These are phyloP conservation scores for Stemphylium lycopersici DNA, from an alignment of 2,329 filamentous ascomycete genomes.

Conservation along the genomic window DNA sequence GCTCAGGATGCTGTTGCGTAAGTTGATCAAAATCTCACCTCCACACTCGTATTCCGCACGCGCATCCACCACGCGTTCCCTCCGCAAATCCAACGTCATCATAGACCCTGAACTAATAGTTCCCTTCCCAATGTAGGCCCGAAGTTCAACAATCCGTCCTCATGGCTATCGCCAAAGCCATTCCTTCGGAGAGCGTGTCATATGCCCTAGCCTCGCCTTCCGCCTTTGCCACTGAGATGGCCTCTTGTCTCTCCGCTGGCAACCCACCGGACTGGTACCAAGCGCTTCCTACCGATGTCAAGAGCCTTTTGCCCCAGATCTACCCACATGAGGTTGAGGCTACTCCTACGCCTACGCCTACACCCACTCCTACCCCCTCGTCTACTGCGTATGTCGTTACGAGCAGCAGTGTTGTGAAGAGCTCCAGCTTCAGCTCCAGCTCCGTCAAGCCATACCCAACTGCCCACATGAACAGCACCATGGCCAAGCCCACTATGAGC, in stretches of 20 bases:
- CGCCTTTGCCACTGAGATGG: slow-evolving; percentile 51
- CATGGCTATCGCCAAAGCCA: slow-evolving; percentile 52
- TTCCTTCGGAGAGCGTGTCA: slow-evolving; percentile 50
- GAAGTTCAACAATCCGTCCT: slow-evolving; percentile 47
- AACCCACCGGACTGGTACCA: slow-evolving; percentile 54
- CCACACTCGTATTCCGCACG: neutral
- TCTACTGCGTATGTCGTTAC: slow-evolving; percentile 3
- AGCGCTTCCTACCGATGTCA: slow-evolving; percentile 53
- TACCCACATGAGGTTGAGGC: slow-evolving; percentile 35
- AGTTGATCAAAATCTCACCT: slow-evolving; percentile 9
- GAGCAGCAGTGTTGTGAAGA: slow-evolving; percentile 6
- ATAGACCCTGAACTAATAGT: slow-evolving; percentile 15
- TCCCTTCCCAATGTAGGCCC: slow-evolving; percentile 15
- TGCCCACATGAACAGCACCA: slow-evolving; percentile 5
- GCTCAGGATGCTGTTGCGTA: slow-evolving; percentile 36
- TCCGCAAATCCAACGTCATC: neutral
- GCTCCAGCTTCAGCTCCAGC: neutral
- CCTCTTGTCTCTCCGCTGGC: slow-evolving; percentile 52
- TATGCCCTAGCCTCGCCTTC: slow-evolving; percentile 51
- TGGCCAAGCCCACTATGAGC: slow-evolving; percentile 13
- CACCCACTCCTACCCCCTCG: slow-evolving; percentile 12
- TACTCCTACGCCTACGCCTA: slow-evolving; percentile 26
- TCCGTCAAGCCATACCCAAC: slow-evolving; percentile 5
- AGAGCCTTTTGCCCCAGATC: slow-evolving; percentile 50
- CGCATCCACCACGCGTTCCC: slow-evolving; percentile 1